A percentile compares a stretch with the other conserved stretches of the same genome.
Evolutionary conservation across 352 stramenopile genomes (phyloP).

Genomic region (Pythium diclinum): DNA sequence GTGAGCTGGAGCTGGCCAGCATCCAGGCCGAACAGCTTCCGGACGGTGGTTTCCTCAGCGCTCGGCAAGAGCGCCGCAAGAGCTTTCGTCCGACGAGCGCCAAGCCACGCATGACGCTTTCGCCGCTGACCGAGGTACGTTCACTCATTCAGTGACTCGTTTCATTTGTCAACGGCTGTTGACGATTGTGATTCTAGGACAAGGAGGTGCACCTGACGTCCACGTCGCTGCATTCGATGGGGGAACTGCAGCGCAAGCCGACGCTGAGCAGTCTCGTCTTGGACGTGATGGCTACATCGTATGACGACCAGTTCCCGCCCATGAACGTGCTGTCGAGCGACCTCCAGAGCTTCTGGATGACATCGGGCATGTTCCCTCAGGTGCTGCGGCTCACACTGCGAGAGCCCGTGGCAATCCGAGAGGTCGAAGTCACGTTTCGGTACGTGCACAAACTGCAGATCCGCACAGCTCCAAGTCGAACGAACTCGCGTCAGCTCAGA

Average conservation of each 20-base stretch:
- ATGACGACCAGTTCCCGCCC: constrained; percentile 45
- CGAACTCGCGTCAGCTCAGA: constrained; percentile 28
- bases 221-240: constrained; percentile 3
- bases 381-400: constrained; percentile 61
- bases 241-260: constrained; percentile 31
- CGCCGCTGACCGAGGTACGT: constrained; percentile 46
- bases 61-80: constrained; percentile 40
- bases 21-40: constrained; percentile 42
- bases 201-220: constrained; percentile 51
- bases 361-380: constrained; percentile 68
- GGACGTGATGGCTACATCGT: constrained; percentile 69
- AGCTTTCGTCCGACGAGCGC: constrained; percentile 67
- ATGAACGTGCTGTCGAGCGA: constrained; percentile 53
- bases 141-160: not conserved
- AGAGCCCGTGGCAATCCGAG: constrained; percentile 49
- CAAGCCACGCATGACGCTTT: constrained; percentile 58
- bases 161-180: too few relatives aligned
- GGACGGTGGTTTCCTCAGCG: constrained; percentile 1
- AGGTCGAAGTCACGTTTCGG: constrained; percentile 68
- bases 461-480: constrained; percentile 37
- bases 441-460: constrained; percentile 62
- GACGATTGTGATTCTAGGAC: constrained; percentile 28
- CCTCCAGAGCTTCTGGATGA: constrained; percentile 63
- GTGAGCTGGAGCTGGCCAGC: constrained; percentile 56
- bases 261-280: constrained; percentile 35